These are phyloP conservation scores for Dorcoceras hygrometricum DNA, from an alignment of 257 asterid genomes.

Conservation along the genomic window DNA sequence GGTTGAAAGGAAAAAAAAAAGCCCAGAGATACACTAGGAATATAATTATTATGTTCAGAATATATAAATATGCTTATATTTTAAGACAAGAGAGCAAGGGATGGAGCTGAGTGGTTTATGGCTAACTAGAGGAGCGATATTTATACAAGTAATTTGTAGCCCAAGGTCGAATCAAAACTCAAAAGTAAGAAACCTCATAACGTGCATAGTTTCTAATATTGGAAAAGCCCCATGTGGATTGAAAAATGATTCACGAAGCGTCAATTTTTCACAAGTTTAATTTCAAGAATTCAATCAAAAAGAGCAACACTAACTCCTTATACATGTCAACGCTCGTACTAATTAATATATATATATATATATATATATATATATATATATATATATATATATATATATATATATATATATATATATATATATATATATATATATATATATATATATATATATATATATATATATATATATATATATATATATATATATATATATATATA, in stretches of 20 bases:
- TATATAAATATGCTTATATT: too few relatives aligned
- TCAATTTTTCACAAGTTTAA: neutral
- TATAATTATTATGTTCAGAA: too few relatives aligned
- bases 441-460: too few relatives aligned
- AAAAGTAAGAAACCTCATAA: neutral
- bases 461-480: conserved; percentile 42
- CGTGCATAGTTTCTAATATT: neutral
- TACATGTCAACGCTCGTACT: conserved; percentile 23
- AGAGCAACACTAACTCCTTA: conserved; percentile 17
- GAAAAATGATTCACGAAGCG: conserved; percentile 5
- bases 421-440: too few relatives aligned
- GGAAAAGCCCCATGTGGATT: neutral
- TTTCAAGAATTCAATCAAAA: conserved; percentile 32
- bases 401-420: too few relatives aligned
- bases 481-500: too few relatives aligned
- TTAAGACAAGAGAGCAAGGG: neutral
- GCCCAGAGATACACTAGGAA: neutral
- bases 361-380: too few relatives aligned
- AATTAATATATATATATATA: too few relatives aligned
- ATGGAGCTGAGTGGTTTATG: neutral
- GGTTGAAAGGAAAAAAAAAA: neutral
- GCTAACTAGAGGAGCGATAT: conserved; percentile 15
- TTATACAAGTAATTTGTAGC: conserved; percentile 18
- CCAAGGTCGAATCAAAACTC: neutral
- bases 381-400: too few relatives aligned